Evolutionary conservation across 768 basidiomycete genomes (phyloP).

Genomic region (Russula compacta): DNA sequence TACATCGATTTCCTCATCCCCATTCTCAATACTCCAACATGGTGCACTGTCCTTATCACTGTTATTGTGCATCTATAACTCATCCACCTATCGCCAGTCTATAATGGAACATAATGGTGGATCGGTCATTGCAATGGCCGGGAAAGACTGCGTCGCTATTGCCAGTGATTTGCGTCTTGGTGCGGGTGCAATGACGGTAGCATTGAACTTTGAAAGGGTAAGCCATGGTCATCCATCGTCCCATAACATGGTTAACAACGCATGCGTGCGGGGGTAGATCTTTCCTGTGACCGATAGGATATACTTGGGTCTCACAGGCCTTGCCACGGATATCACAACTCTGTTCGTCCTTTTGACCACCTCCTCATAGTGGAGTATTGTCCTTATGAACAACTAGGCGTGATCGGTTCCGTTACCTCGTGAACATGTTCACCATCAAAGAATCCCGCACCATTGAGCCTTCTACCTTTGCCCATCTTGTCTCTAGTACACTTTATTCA

Average conservation of each 20-base stretch:
- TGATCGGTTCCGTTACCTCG: constrained; percentile 85
- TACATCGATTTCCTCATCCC: not conserved
- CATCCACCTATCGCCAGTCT: constrained; percentile 42
- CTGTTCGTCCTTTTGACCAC: constrained; percentile 42
- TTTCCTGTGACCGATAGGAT: constrained; percentile 91
- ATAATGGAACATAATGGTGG: constrained; percentile 94
- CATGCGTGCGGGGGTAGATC: constrained; percentile 45
- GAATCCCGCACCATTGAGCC: constrained; percentile 96
- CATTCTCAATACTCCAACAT: constrained; percentile 6
- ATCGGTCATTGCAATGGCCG: constrained; percentile 98
- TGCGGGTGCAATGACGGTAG: constrained; percentile 75
- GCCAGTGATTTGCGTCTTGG: constrained; percentile 91
- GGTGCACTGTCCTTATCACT: not conserved
- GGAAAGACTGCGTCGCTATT: constrained; percentile 98
- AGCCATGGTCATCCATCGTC: constrained; percentile 5
- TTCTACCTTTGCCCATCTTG: constrained; percentile 90
- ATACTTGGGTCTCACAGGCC: constrained; percentile 84
- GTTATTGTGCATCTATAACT: not conserved
- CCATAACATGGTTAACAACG: not conserved
- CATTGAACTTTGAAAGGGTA: constrained; percentile 93
- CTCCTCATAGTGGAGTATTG: too few relatives aligned
- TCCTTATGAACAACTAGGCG: constrained; percentile 38
- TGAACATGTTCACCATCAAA: constrained; percentile 99
- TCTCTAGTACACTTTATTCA: constrained; percentile 93
- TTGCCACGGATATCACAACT: constrained; percentile 90